Evolutionary conservation across 1,284 basidiomycete species (phyloP).

Genomic region (Megacollybia platyphylla): DNA sequence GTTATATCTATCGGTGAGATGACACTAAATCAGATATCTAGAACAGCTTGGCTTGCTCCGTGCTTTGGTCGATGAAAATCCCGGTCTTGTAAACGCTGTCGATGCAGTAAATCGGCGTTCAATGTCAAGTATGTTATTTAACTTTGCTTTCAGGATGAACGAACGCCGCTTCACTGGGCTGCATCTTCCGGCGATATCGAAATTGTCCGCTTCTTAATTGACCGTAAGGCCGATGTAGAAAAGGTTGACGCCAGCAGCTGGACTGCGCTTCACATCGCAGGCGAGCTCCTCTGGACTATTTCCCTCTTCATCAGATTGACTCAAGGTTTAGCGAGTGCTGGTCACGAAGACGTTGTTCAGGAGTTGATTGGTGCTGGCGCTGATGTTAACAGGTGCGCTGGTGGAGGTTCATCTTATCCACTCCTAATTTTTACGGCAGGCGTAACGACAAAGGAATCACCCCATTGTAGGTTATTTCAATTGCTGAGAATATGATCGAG

Average conservation of each 20-base stretch:
- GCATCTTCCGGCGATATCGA: conserved; percentile 64
- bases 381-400: conserved; percentile 49
- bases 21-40: conserved; percentile 15
- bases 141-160: conserved; percentile 50
- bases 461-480: conserved; percentile 49
- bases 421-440: conserved; percentile 15
- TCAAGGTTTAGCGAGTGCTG: conserved; percentile 55
- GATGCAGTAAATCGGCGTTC: conserved; percentile 43
- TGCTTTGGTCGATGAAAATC: conserved; percentile 57
- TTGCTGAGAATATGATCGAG: background rate
- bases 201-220: conserved; percentile 63
- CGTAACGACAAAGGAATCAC: conserved; percentile 82
- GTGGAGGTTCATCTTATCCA: conserved; percentile 6
- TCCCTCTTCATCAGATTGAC: conserved; percentile 5
- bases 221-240: conserved; percentile 62
- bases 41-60: conserved; percentile 70
- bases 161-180: conserved; percentile 86
- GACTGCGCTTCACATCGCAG: conserved; percentile 82
- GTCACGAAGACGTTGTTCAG: conserved; percentile 64
- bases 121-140: background rate
- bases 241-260: conserved; percentile 66
- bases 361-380: conserved; percentile 81
- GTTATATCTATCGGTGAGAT: conserved; percentile 1
- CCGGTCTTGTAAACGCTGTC: conserved; percentile 49
- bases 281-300: conserved; percentile 24